Conservation (phyloP, 441 rosid genomes). For the Jatropha multifida region DNA sequence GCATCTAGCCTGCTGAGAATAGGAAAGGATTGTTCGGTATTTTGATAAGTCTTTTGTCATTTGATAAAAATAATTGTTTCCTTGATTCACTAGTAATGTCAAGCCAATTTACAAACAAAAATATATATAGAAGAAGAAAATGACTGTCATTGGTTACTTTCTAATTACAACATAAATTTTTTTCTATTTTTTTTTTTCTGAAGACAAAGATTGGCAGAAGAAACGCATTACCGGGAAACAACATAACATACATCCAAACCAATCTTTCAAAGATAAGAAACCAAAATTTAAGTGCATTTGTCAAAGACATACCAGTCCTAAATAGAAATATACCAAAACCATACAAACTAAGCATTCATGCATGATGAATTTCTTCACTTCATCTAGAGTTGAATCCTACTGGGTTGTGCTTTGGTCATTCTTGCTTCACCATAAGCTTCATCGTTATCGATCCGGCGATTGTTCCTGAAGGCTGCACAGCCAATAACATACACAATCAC, state of each 20-base stretch:
- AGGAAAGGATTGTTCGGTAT: not conserved
- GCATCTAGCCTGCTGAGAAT: not conserved
- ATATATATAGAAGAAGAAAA: not conserved
- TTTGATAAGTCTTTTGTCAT: too few species aligned
- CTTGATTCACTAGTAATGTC: not conserved
- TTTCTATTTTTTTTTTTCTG: not conserved
- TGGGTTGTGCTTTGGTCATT: constrained; percentile 76
- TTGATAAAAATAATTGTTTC: not conserved
- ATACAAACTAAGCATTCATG: not conserved
- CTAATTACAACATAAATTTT: constrained; percentile 5
- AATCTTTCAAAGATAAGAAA: not conserved
- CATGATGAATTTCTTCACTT: not conserved
- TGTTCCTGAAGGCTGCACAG: constrained; percentile 73
- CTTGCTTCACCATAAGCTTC: constrained; percentile 73
- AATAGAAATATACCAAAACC: constrained; percentile 13
- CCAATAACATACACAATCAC: constrained; percentile 70
- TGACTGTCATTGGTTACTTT: not conserved
- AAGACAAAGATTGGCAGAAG: constrained; percentile 15
- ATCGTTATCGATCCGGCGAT: constrained; percentile 70
- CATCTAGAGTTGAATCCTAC: constrained; percentile 40
- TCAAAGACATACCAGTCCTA: constrained; percentile 12
- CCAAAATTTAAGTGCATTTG: constrained; percentile 9
- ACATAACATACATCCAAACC: constrained; percentile 1
- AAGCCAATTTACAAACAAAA: not conserved
- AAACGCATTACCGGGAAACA: not conserved